A percentile compares a stretch with the other conserved stretches of the same genome.
Evolutionary conservation across 1,139 yeast species (phyloP).

Genomic region (Debaryomycetaceae sp.): DNA sequence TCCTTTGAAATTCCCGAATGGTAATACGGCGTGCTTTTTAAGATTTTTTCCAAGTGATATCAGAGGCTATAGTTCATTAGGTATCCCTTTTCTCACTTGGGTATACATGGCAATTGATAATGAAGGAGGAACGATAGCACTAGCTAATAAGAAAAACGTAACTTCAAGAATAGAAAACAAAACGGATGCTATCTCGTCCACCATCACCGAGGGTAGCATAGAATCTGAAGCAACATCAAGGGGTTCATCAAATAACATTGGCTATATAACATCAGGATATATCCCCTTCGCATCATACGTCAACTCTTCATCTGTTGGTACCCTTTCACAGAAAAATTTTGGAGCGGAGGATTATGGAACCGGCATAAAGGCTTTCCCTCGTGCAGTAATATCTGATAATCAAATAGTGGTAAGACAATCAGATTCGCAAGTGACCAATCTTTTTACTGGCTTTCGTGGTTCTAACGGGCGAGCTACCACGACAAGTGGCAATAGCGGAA

Average conservation of each 20-base stretch:
- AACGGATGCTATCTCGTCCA: background rate
- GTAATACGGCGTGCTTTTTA: constrained; percentile 60
- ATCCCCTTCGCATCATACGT: constrained; percentile 38
- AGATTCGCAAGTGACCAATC: background rate
- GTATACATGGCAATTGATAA: constrained; percentile 67
- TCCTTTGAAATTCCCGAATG: constrained; percentile 47
- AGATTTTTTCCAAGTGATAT: constrained; percentile 49
- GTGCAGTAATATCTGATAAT: constrained; percentile 6
- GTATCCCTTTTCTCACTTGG: constrained; percentile 55
- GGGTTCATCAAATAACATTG: constrained; percentile 11
- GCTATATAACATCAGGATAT: constrained; percentile 23
- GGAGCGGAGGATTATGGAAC: background rate
- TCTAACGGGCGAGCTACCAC: background rate
- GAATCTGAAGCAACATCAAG: background rate
- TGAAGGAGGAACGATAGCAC: constrained; percentile 54
- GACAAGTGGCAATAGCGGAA: background rate
- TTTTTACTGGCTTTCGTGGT: background rate
- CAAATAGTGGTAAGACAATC: constrained; percentile 22
- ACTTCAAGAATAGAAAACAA: background rate
- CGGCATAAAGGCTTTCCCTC: background rate
- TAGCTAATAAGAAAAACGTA: constrained; percentile 20
- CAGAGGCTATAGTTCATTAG: constrained; percentile 57
- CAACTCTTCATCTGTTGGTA: constrained; percentile 11
- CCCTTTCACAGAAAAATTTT: constrained; percentile 11
- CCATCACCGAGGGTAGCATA: background rate